Conservation (phyloP, 139 green algal genomes). For the Haematococcus sp. region DNA sequence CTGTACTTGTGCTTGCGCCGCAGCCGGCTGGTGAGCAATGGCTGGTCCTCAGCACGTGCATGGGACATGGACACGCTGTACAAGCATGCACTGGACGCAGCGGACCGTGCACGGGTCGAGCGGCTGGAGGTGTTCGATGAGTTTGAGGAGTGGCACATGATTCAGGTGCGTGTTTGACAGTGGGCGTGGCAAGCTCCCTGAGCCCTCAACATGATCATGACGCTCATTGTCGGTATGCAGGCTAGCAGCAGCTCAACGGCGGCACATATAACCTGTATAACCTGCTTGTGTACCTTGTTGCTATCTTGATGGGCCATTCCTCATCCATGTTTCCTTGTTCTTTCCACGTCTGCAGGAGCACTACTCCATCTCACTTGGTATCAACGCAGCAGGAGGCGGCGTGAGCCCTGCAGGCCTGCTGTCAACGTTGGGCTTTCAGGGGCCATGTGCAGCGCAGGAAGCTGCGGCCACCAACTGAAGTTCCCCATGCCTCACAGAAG, state of each 20-base stretch:
- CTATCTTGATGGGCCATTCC: too few relatives aligned
- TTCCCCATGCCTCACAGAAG: too few relatives aligned
- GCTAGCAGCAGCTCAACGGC: not conserved
- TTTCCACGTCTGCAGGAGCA: slow-evolving; percentile 63
- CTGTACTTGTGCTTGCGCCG: not conserved
- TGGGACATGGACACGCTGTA: slow-evolving; percentile 79
- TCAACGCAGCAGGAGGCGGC: slow-evolving; percentile 46
- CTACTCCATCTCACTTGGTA: slow-evolving; percentile 79
- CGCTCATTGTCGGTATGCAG: not conserved
- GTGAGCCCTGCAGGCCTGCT: too few relatives aligned
- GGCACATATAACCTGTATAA: not conserved
- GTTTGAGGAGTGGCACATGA: slow-evolving; percentile 95
- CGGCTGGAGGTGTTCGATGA: slow-evolving; percentile 87
- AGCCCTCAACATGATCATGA: too few relatives aligned
- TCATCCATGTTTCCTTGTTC: not conserved
- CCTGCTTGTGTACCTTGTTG: too few relatives aligned
- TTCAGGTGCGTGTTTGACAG: slow-evolving; percentile 79
- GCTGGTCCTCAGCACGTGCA: slow-evolving; percentile 57
- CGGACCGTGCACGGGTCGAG: slow-evolving; percentile 53
- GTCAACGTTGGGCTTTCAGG: too few relatives aligned
- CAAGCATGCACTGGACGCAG: slow-evolving; percentile 44
- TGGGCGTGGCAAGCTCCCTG: too few relatives aligned
- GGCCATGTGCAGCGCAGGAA: too few relatives aligned
- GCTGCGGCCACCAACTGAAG: too few relatives aligned
- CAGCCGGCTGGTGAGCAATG: slow-evolving; percentile 27